Evolutionary conservation across 2,329 filamentous ascomycete species (phyloP).

Genomic region (Paecilomyces sp.): DNA sequence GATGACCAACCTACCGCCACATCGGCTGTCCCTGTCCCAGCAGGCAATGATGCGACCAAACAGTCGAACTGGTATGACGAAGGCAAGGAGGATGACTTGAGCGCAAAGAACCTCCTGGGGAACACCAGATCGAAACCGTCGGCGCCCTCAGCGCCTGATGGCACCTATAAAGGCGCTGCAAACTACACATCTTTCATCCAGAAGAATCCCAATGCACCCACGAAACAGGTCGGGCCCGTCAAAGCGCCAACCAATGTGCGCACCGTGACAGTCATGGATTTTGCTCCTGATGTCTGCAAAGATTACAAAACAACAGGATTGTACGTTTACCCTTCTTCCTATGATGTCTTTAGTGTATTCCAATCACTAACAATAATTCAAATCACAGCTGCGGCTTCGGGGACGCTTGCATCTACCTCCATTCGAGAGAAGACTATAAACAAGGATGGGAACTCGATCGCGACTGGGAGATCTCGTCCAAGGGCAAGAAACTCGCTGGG

Average conservation of each 20-base stretch:
- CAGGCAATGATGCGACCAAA: conserved; percentile 81
- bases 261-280: conserved; percentile 85
- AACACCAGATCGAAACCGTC: conserved; percentile 18
- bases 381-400: conserved; percentile 57
- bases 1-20: conserved; percentile 51
- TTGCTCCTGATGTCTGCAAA: conserved; percentile 88
- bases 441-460: conserved; percentile 92
- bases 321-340: conserved; percentile 44
- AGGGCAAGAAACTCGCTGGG: conserved; percentile 41
- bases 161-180: conserved; percentile 69
- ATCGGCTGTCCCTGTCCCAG: conserved; percentile 58
- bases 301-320: conserved; percentile 77
- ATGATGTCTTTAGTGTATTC: not conserved
- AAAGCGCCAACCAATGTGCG: conserved; percentile 83
- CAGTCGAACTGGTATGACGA: conserved; percentile 85
- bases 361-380: too few species aligned
- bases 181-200: conserved; percentile 69
- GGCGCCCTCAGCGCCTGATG: conserved; percentile 40
- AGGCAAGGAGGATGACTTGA: conserved; percentile 44
- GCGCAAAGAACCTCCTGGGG: conserved; percentile 40
- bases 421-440: conserved; percentile 60
- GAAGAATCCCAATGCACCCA: conserved; percentile 69
- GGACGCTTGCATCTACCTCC: conserved; percentile 68
- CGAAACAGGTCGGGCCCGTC: conserved; percentile 69
- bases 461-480: conserved; percentile 84